These are phyloP conservation scores for Pyrrhoderma noxium DNA, from an alignment of 1,284 basidiomycete species.

Conservation along the genomic window DNA sequence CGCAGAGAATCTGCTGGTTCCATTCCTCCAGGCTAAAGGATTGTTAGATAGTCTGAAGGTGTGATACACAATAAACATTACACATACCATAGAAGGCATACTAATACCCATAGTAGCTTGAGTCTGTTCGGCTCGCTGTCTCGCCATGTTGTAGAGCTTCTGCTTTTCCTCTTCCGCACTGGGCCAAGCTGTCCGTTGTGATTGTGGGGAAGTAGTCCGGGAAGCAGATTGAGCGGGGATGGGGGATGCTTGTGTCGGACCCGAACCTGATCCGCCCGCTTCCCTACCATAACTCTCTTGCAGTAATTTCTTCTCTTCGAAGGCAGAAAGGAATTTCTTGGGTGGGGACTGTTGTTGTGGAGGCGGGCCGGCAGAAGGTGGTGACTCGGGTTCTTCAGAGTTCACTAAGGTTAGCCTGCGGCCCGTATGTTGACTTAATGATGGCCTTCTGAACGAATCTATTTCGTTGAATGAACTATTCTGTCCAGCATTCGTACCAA, in stretches of 20 bases:
- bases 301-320: conserved; percentile 13
- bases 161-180: conserved; percentile 70
- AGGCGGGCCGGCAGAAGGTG: conserved; percentile 10
- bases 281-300: background rate
- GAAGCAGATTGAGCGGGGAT: conserved; percentile 6
- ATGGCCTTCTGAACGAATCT: background rate
- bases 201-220: conserved; percentile 13
- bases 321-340: conserved; percentile 15
- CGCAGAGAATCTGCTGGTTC: background rate
- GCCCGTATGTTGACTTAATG: conserved; percentile 3
- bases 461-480: background rate
- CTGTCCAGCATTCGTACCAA: conserved; percentile 5
- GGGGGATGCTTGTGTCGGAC: background rate
- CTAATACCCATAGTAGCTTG: conserved; percentile 16
- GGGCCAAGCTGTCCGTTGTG: conserved; percentile 37
- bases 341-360: conserved; percentile 3
- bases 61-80: background rate
- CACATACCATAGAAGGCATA: conserved; percentile 9
- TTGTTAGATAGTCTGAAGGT: background rate
- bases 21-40: conserved; percentile 5
- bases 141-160: conserved; percentile 57
- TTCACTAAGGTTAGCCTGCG: conserved; percentile 21
- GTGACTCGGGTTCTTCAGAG: conserved; percentile 15
- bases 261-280: conserved; percentile 8
- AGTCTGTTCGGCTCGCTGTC: conserved; percentile 25